Base-by-base conservation (phyloP, 2,329 filamentous ascomycete genomes). In the Aspergillus sp. region DNA sequence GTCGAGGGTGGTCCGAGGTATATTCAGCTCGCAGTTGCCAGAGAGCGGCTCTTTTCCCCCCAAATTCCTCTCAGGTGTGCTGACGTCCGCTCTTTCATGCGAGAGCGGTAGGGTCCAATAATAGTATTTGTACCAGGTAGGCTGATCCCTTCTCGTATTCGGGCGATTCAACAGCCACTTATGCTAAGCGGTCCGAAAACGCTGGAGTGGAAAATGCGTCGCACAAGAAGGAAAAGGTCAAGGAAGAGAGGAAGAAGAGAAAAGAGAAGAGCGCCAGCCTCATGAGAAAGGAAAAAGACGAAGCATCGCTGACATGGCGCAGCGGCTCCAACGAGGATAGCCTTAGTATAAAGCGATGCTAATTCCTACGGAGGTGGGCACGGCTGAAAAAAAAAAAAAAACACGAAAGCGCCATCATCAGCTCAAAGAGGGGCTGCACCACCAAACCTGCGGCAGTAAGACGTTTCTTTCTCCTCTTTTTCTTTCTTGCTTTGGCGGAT, bases 301-400 rank as follows among this genome's bases (percentile, higher is more conserved):
- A 62, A 61, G 52, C 30, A 64, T 57, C 48, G 60, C 66, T 67
- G 64, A 65, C 63, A 69, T 62, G 68, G 65, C 66, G 68, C 68
- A 69, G 68, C 64, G 59, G 25, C 61, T 49, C 57, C 60, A 52
- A 52, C 34, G 19, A 49, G 54, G 48, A 56, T 57, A 57, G 52
- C 51, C 34, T 45, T 54, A 43, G 53, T 55, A 55, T 47, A 31
- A 49, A 19, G 54, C 51, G 31, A 43, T 45, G 34, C 34, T 51
- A 51, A 50, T 45, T 43, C 54, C 34, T 43, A 22, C 34, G 5
- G 11, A 50, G 23, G 47, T 57, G 48, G 55, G 30, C 47, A 57
- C 38, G 50, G 45, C 51, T 54, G 50, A 54, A 43, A 41, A 53
- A 43, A 54, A 43, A 41, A 53, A 43, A 34, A 51, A 48, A 34